phyloP scores from a whole-genome alignment of 164 flowering plant genomes.

The Aristolochia fimbriata region DNA sequence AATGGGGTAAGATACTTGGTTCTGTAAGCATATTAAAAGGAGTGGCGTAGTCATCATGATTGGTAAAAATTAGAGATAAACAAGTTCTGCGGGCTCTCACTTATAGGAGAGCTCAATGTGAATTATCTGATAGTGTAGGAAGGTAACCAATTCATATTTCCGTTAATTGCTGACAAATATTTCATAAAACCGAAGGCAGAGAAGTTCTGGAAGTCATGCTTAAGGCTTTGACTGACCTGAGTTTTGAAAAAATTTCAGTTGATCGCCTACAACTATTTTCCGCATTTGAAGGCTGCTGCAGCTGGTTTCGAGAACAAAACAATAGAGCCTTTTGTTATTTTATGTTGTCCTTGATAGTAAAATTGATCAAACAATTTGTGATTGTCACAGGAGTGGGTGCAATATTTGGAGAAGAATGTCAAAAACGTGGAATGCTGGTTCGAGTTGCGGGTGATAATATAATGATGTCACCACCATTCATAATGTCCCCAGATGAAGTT shows the following conservation, averaged over 20 bases:
- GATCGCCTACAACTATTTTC: no score
- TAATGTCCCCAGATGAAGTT: constrained; percentile 60
- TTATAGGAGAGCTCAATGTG: not conserved
- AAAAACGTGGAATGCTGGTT: constrained; percentile 83
- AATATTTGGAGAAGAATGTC: constrained; percentile 80
- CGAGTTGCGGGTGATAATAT: constrained; percentile 88
- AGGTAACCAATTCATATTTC: no score
- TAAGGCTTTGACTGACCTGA: no score
- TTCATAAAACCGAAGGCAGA: no score
- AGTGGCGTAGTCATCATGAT: not conserved
- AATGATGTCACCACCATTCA: constrained; percentile 90
- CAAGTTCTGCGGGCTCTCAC: not conserved
- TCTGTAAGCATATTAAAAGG: not conserved
- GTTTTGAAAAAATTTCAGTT: no score
- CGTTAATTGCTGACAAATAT: no score
- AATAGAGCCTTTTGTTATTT: not conserved
- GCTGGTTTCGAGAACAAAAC: not conserved
- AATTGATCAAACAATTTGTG: constrained; percentile 1
- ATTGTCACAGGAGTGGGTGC: constrained; percentile 62
- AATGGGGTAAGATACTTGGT: constrained; percentile 65
- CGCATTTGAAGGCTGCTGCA: not conserved
- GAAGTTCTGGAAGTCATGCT: no score
- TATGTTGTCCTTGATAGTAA: not conserved
- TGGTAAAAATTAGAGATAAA: not conserved
- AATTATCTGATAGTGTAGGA: not conserved